Evolutionary conservation across 176 grass and related monocot genomes (phyloP).

Genomic region (Oryza meridionalis): DNA sequence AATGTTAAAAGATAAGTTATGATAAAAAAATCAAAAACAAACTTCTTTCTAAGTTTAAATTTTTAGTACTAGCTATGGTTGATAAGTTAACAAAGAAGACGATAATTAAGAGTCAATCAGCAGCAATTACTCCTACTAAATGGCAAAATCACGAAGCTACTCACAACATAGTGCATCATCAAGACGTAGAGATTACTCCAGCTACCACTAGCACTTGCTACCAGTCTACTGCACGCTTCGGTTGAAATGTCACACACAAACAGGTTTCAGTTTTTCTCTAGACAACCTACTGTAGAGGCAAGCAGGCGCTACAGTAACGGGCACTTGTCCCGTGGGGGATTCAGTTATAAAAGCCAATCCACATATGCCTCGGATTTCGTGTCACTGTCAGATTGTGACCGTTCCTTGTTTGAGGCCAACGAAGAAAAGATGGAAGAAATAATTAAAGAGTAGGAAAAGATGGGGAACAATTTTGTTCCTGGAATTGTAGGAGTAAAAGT

Average conservation of each 20-base stretch:
- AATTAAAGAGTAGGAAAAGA: neutral
- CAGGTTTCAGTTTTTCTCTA: neutral
- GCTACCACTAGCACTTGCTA: neutral
- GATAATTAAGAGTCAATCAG: too few relatives aligned
- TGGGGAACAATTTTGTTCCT: neutral
- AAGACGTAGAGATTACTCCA: neutral
- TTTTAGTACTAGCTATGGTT: too few relatives aligned
- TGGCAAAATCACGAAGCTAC: neutral
- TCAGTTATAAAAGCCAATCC: neutral
- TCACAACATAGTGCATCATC: neutral
- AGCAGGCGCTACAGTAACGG: constrained; percentile 18
- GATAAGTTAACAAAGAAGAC: too few relatives aligned
- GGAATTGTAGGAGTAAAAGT: neutral
- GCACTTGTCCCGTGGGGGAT: constrained; percentile 53
- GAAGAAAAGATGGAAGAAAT: neutral
- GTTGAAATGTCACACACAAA: neutral
- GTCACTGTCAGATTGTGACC: constrained; percentile 32
- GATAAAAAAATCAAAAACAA: too few relatives aligned
- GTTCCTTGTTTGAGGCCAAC: constrained; percentile 18
- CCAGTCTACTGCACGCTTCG: neutral
- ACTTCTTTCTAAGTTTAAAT: too few relatives aligned
- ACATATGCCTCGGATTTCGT: neutral
- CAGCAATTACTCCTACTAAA: neutral
- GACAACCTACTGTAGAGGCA: neutral
- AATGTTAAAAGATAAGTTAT: too few relatives aligned